Evolutionary conservation across 352 stramenopile species (phyloP).

Genomic region (Phytophthora brassicae): DNA sequence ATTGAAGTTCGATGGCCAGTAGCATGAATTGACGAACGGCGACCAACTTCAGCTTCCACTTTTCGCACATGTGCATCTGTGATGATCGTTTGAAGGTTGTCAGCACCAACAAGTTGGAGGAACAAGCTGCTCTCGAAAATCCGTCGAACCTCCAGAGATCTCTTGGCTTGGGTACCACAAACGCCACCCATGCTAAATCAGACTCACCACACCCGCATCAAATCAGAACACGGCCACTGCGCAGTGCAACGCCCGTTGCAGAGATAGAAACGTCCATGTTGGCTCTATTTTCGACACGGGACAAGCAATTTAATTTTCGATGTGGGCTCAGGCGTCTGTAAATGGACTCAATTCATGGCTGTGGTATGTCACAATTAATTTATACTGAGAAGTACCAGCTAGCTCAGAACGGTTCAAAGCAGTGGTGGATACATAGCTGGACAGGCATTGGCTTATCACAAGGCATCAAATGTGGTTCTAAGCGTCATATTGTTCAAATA

Average conservation of each 20-base stretch:
- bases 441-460: too few relatives aligned
- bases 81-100: conserved; percentile 53
- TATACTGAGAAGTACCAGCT: too few relatives aligned
- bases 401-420: too few relatives aligned
- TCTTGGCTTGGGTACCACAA: conserved; percentile 43
- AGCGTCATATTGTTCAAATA: too few relatives aligned
- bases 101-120: conserved; percentile 58
- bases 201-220: conserved; percentile 18
- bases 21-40: conserved; percentile 24
- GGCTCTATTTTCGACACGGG: conserved; percentile 21
- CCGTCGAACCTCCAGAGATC: conserved; percentile 37
- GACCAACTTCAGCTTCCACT: conserved; percentile 34
- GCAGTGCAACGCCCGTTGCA: background rate
- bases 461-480: too few relatives aligned
- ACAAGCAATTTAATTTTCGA: background rate
- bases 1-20: conserved; percentile 24
- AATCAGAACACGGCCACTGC: background rate
- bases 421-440: too few relatives aligned
- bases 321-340: too few relatives aligned
- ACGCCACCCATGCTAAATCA: conserved; percentile 55
- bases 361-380: too few relatives aligned
- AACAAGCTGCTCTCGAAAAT: conserved; percentile 66
- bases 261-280: background rate
- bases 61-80: conserved; percentile 48
- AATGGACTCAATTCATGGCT: too few relatives aligned